Percentiles rank a stretch among this genome's conserved stretches.
Conservation (phyloP, 306 rosid species). For the Coriaria nepalensis region DNA sequence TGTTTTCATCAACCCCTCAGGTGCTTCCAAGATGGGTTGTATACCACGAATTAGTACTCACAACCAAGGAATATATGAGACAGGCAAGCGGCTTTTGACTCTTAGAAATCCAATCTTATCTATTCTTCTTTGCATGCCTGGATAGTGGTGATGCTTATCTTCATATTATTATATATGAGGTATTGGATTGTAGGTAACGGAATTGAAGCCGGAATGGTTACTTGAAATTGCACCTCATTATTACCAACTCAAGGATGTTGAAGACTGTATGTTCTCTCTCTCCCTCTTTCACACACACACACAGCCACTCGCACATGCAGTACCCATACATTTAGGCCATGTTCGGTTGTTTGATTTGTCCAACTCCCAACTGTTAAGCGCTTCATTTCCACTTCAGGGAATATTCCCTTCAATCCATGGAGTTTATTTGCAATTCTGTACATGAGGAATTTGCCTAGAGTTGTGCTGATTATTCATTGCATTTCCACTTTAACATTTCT, state of each 20-base stretch:
- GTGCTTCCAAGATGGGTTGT: slow-evolving; percentile 88
- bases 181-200: slow-evolving; percentile 49
- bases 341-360: too few relatives aligned
- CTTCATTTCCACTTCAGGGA: too few relatives aligned
- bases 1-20: slow-evolving; percentile 17
- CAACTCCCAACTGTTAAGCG: too few relatives aligned
- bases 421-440: too few relatives aligned
- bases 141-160: neutral
- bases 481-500: too few relatives aligned
- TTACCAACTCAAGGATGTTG: slow-evolving; percentile 88
- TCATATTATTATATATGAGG: slow-evolving; percentile 7
- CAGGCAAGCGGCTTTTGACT: slow-evolving; percentile 33
- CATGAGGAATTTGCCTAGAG: too few relatives aligned
- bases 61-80: slow-evolving; percentile 93
- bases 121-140: neutral
- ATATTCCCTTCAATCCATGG: too few relatives aligned
- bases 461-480: too few relatives aligned
- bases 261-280: slow-evolving; percentile 56
- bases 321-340: too few relatives aligned
- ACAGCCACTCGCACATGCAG: too few relatives aligned
- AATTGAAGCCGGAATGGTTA: slow-evolving; percentile 83
- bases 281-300: slow-evolving; percentile 14
- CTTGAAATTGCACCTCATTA: slow-evolving; percentile 94
- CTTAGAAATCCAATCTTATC: neutral
- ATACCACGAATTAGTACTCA: slow-evolving; percentile 86